Evolutionary conservation across 148 eudicot species (phyloP).

Genomic region (Nepenthes gracilis): DNA sequence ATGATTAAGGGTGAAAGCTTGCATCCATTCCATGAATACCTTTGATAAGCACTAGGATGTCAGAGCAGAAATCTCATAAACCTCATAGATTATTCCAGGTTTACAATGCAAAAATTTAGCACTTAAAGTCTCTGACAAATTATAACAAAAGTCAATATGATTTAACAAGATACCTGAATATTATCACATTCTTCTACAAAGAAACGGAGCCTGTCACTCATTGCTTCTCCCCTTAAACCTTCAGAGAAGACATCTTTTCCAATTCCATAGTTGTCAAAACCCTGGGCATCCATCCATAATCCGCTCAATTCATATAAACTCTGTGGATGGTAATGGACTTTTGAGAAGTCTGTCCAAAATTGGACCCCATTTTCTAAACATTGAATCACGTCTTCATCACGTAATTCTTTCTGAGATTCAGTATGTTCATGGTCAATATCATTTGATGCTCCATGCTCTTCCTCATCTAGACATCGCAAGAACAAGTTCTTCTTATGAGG

Average conservation of each 20-base stretch:
- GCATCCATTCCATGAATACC: too few relatives aligned
- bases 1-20: too few relatives aligned
- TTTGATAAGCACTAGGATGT: too few relatives aligned
- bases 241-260: conserved; percentile 74
- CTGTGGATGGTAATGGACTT: conserved; percentile 89
- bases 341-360: conserved; percentile 90
- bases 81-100: neutral
- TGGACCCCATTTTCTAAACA: conserved; percentile 62
- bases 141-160: too few relatives aligned
- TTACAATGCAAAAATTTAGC: neutral
- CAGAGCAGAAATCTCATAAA: neutral
- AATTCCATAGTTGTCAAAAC: conserved; percentile 60
- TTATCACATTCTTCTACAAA: conserved; percentile 88
- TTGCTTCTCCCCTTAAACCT: conserved; percentile 60
- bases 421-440: conserved; percentile 15
- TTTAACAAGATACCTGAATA: conserved; percentile 50
- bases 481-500: conserved; percentile 70
- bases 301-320: conserved; percentile 83
- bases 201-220: conserved; percentile 75
- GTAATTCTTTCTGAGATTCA: conserved; percentile 29
- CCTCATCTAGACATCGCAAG: conserved; percentile 67
- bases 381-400: conserved; percentile 50
- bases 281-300: conserved; percentile 47
- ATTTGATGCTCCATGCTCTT: conserved; percentile 29
- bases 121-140: neutral